Percentiles rank a stretch among this genome's conserved stretches.
These are phyloP conservation scores for Plasmopara muralis DNA, from an alignment of 352 stramenopile species.

Conservation along the genomic window DNA sequence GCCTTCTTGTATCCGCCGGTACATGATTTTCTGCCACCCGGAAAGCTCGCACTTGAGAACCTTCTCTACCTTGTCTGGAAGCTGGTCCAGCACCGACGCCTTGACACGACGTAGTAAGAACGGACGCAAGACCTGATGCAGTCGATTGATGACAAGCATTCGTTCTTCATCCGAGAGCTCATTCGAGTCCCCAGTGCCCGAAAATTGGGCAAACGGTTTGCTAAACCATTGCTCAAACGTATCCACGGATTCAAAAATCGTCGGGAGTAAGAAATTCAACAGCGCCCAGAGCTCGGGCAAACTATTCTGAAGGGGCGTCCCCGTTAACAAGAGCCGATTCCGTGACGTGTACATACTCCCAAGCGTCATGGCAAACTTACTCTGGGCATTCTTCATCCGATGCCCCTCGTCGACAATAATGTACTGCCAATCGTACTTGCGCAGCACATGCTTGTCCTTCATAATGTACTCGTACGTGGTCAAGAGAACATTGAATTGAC, in stretches of 20 bases:
- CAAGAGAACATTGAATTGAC: slow-evolving; percentile 89
- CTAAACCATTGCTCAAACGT: slow-evolving; percentile 90
- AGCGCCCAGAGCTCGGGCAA: slow-evolving; percentile 91
- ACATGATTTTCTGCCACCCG: slow-evolving; percentile 86
- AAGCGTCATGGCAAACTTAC: slow-evolving; percentile 86
- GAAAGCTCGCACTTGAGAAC: slow-evolving; percentile 84
- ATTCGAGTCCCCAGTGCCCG: slow-evolving; percentile 67
- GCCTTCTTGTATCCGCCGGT: slow-evolving; percentile 84
- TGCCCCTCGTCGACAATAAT: slow-evolving; percentile 94
- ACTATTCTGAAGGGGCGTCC: slow-evolving; percentile 97
- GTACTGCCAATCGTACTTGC: slow-evolving; percentile 89
- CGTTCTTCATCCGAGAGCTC: slow-evolving; percentile 82
- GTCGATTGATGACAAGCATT: slow-evolving; percentile 85
- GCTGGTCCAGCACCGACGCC: slow-evolving; percentile 76
- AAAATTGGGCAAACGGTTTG: slow-evolving; percentile 81
- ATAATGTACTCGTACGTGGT: slow-evolving; percentile 94
- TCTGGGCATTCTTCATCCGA: slow-evolving; percentile 89
- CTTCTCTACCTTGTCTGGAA: slow-evolving; percentile 84
- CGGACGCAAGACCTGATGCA: slow-evolving; percentile 80
- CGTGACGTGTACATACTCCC: slow-evolving; percentile 76
- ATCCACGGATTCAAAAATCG: slow-evolving; percentile 87
- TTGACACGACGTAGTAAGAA: slow-evolving; percentile 84
- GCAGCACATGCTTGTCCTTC: slow-evolving; percentile 87
- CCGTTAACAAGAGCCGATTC: slow-evolving; percentile 95
- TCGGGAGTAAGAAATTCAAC: slow-evolving; percentile 89